phyloP scores from a whole-genome alignment of 495 filamentous ascomycete genomes.

The Staphylotrichum tortipilum region DNA sequence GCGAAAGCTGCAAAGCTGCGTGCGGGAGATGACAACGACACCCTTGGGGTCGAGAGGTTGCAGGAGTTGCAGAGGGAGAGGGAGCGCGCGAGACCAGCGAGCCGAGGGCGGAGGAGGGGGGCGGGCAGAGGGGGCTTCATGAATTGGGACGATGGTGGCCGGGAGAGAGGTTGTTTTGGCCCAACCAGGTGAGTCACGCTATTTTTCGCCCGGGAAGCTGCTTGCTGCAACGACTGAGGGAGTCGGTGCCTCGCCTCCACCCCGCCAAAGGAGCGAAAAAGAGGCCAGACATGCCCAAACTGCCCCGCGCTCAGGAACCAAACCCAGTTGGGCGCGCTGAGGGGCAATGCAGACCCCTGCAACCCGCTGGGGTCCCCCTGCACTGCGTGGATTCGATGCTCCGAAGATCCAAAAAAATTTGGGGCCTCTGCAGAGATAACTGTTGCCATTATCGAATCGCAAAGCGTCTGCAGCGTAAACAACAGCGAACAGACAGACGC shows the following conservation, averaged over 20 bases:
- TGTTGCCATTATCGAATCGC: not conserved
- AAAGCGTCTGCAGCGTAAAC: too few relatives aligned
- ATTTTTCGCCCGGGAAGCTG: slow-evolving; percentile 8
- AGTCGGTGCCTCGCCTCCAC: slow-evolving; percentile 1
- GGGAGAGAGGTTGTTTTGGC: too few relatives aligned
- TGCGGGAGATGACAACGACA: slow-evolving; percentile 12
- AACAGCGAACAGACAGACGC: not conserved
- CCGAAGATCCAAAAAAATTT: slow-evolving; percentile 4
- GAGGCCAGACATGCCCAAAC: slow-evolving; percentile 1
- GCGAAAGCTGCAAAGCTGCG: slow-evolving; percentile 10
- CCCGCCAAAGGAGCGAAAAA: not conserved
- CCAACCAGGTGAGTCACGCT: slow-evolving; percentile 25
- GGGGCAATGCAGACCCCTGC: slow-evolving; percentile 8
- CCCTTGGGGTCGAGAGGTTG: slow-evolving; percentile 7
- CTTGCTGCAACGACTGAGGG: slow-evolving; percentile 6
- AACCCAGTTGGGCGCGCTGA: slow-evolving; percentile 8
- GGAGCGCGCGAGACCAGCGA: slow-evolving; percentile 18
- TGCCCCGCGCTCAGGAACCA: slow-evolving; percentile 13
- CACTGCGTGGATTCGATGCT: slow-evolving; percentile 5
- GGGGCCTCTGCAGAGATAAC: not conserved
- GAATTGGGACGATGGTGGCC: slow-evolving; percentile 6
- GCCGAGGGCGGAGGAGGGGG: slow-evolving; percentile 16
- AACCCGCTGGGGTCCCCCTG: slow-evolving; percentile 6
- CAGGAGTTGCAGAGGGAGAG: too few relatives aligned
- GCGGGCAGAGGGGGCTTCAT: slow-evolving; percentile 19